Conservation (phyloP, 1,139 yeast species). For the Lodderomyces margitis region DNA sequence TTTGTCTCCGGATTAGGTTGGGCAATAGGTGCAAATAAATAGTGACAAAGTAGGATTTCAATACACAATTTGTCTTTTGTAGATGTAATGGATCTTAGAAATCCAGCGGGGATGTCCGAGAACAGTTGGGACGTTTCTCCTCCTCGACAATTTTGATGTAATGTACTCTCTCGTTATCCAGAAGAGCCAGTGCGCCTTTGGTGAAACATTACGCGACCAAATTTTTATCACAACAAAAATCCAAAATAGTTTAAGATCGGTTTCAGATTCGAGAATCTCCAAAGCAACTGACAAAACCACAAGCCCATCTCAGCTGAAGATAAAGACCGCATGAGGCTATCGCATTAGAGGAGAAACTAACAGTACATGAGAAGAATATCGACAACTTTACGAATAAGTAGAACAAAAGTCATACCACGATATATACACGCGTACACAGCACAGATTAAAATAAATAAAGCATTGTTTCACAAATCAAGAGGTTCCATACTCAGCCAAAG, state of each 20-base stretch:
- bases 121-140: too few relatives aligned
- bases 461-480: background rate
- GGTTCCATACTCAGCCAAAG: background rate
- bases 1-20: slow-evolving; percentile 62
- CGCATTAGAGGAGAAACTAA: background rate
- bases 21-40: slow-evolving; percentile 58
- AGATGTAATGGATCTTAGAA: too few relatives aligned
- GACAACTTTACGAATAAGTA: background rate
- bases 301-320: background rate
- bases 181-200: too few relatives aligned
- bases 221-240: background rate
- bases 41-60: too few relatives aligned
- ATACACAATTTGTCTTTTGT: too few relatives aligned
- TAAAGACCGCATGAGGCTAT: background rate
- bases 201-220: too few relatives aligned
- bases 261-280: background rate
- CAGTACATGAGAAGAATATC: background rate
- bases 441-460: background rate
- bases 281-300: too few relatives aligned
- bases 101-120: too few relatives aligned
- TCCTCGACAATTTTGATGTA: too few relatives aligned
- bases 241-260: background rate
- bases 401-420: background rate
- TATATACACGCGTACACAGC: slow-evolving; percentile 1
- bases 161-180: too few relatives aligned